Percentiles rank a stretch among this genome's conserved stretches.
These are phyloP conservation scores for Mycena vitilis DNA, from an alignment of 768 basidiomycete genomes.

Conservation along the genomic window DNA sequence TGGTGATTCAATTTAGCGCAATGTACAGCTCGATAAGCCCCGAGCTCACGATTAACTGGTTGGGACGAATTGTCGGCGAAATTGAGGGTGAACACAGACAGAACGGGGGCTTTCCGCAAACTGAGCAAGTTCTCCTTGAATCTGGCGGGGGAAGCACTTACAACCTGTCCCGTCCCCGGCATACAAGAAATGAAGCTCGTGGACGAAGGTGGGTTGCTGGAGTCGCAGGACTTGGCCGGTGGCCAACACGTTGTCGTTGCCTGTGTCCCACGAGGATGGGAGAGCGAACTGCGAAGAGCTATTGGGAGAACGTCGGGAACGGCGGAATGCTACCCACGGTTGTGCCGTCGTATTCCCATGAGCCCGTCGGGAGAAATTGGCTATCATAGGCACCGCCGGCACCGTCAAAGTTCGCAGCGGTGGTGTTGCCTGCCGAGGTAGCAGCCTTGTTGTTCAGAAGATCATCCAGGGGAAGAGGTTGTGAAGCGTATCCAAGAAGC, in stretches of 20 bases:
- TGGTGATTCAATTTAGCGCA: conserved; percentile 33
- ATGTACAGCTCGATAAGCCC: neutral
- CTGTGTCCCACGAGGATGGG: conserved; percentile 53
- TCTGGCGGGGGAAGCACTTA: conserved; percentile 34
- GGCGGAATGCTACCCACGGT: conserved; percentile 42
- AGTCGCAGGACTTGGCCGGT: conserved; percentile 54
- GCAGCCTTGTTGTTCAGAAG: conserved; percentile 59
- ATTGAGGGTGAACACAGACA: conserved; percentile 49
- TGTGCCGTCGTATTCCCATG: conserved; percentile 54
- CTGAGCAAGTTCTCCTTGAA: neutral
- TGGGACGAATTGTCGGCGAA: conserved; percentile 52
- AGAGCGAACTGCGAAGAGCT: conserved; percentile 53
- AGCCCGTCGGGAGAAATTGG: conserved; percentile 52
- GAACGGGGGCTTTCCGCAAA: conserved; percentile 40
- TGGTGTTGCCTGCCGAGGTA: conserved; percentile 44
- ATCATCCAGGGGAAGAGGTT: conserved; percentile 41
- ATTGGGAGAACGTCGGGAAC: neutral
- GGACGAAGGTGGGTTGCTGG: conserved; percentile 47
- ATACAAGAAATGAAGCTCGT: conserved; percentile 63
- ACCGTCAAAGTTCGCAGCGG: conserved; percentile 53
- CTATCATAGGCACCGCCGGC: conserved; percentile 54
- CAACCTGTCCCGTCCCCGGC: conserved; percentile 53
- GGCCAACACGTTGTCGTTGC: conserved; percentile 58
- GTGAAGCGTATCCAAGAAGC: conserved; percentile 46
- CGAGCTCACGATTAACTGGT: conserved; percentile 47